These are phyloP conservation scores for Zarea fungicola DNA, from an alignment of 2,329 filamentous ascomycete species.

Conservation along the genomic window DNA sequence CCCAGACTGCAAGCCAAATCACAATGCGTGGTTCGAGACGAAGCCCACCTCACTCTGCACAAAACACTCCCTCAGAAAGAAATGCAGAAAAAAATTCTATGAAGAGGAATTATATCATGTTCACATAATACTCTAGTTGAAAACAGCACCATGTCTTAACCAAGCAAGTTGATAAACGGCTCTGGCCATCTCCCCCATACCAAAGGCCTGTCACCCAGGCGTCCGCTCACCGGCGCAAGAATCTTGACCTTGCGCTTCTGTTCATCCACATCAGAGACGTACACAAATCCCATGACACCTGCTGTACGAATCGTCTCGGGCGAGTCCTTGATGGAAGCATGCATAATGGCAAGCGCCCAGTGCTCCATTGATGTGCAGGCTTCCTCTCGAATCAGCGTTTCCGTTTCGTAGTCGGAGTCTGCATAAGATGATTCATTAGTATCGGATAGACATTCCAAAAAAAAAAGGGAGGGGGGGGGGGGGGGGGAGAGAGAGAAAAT, in stretches of 20 bases:
- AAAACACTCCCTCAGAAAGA: too few species aligned
- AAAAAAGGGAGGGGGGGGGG: not conserved
- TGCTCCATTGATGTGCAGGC: constrained; percentile 68
- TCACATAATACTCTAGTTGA: not conserved
- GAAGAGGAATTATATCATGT: too few species aligned
- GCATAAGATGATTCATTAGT: not conserved
- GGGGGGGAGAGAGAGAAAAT: not conserved
- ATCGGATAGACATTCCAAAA: too few species aligned
- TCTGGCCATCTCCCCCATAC: constrained; percentile 86
- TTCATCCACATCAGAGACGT: constrained; percentile 86
- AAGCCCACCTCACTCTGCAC: too few species aligned
- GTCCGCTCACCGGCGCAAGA: constrained; percentile 76
- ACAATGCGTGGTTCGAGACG: too few species aligned
- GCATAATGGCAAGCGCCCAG: constrained; percentile 78
- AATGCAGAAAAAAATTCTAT: not conserved
- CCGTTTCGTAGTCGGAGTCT: constrained; percentile 27
- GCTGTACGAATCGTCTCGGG: constrained; percentile 71
- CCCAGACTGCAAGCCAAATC: too few species aligned
- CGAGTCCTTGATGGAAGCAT: constrained; percentile 64
- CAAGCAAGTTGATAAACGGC: constrained; percentile 70
- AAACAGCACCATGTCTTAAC: constrained; percentile 26
- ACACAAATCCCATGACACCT: constrained; percentile 86
- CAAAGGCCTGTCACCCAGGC: constrained; percentile 72
- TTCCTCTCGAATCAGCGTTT: constrained; percentile 57
- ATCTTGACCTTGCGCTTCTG: constrained; percentile 75